Evolutionary conservation across 164 flowering plant species (phyloP).

Genomic region (Chloranthus sessilifolius): DNA sequence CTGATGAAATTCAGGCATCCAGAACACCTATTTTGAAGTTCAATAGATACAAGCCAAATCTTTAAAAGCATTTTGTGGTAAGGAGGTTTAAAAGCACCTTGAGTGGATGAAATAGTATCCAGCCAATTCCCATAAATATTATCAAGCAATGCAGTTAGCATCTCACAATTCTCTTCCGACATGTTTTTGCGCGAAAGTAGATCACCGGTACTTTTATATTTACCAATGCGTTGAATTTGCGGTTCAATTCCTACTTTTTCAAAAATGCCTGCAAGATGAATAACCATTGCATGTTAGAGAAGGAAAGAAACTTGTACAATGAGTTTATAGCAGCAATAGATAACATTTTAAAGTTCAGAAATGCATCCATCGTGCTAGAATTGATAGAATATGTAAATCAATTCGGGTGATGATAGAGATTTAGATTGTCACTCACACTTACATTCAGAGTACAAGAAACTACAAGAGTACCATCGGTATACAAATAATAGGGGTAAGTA

Average conservation of each 20-base stretch:
- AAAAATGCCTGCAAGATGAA: conserved; percentile 55
- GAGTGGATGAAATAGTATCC: conserved; percentile 46
- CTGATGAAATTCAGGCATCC: conserved; percentile 28
- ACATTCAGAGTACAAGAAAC: no score
- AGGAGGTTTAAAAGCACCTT: conserved; percentile 39
- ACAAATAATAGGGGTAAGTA: no score
- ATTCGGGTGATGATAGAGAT: no score
- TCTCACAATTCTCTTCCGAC: conserved; percentile 83
- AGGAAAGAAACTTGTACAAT: background rate
- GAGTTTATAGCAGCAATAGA: background rate
- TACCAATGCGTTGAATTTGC: conserved; percentile 83
- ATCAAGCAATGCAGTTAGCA: conserved; percentile 84
- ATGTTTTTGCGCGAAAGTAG: conserved; percentile 74
- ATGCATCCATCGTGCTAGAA: no score
- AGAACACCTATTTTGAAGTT: conserved; percentile 5
- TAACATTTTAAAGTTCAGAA: no score
- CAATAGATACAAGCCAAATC: no score
- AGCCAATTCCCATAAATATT: conserved; percentile 89
- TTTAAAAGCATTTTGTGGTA: conserved; percentile 1
- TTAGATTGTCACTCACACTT: no score
- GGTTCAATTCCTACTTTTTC: conserved; percentile 91
- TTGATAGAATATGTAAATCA: no score
- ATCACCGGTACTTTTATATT: conserved; percentile 97
- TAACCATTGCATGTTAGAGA: background rate
- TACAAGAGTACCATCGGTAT: no score